Conservation (phyloP, 1,284 basidiomycete species). For the Athelia sp. region DNA sequence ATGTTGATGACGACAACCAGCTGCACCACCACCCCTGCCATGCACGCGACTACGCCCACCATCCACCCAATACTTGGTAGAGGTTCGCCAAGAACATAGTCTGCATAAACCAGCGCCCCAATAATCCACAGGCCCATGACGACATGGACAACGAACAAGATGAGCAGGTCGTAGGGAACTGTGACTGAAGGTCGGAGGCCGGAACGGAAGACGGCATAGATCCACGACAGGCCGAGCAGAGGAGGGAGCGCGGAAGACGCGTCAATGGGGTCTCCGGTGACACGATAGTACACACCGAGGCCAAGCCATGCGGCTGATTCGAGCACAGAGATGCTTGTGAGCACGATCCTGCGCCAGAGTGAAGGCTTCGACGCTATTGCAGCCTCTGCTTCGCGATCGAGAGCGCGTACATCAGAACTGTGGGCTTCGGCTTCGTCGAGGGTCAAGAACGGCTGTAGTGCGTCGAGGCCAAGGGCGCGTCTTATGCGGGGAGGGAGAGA, state of each 20-base stretch:
- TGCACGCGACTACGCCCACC: constrained; percentile 33
- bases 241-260: constrained; percentile 30
- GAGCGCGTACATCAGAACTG: constrained; percentile 16
- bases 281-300: constrained; percentile 34
- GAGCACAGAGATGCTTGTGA: constrained; percentile 43
- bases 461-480: constrained; percentile 22
- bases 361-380: constrained; percentile 23
- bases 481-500: constrained; percentile 24
- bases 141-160: constrained; percentile 42
- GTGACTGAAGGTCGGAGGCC: constrained; percentile 35
- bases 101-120: constrained; percentile 44
- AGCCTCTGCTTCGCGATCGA: constrained; percentile 20
- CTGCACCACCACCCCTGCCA: constrained; percentile 33
- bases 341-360: constrained; percentile 51
- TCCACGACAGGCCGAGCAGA: constrained; percentile 48
- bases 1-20: constrained; percentile 46
- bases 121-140: constrained; percentile 35
- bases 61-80: constrained; percentile 29
- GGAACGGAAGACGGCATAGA: constrained; percentile 46
- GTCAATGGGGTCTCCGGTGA: constrained; percentile 25
- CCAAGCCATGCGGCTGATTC: constrained; percentile 48
- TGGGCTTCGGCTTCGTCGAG: constrained; percentile 57
- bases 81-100: constrained; percentile 30
- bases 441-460: constrained; percentile 43
- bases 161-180: constrained; percentile 49